Conservation (phyloP, 176 grass and related monocot species). For the Juncus inflexus region DNA sequence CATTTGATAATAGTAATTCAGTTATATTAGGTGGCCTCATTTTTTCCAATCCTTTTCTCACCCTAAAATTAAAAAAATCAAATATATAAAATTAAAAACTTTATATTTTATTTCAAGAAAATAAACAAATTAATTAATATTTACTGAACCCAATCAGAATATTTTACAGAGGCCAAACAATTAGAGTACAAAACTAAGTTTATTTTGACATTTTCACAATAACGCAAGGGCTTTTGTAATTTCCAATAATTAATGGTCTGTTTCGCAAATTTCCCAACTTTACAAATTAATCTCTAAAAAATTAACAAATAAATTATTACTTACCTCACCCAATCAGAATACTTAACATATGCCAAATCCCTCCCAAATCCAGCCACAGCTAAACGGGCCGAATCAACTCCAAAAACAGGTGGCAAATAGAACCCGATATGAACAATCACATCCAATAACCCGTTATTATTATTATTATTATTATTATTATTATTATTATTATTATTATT, state of each 20-base stretch:
- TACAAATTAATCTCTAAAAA: too few species aligned
- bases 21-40: constrained; percentile 68
- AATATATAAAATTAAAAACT: neutral
- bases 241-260: neutral
- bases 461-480: neutral
- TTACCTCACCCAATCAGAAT: constrained; percentile 64
- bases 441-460: constrained; percentile 16
- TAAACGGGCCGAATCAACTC: constrained; percentile 41
- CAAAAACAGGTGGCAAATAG: constrained; percentile 51
- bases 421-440: constrained; percentile 56
- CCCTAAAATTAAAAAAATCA: constrained; percentile 30
- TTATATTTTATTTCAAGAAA: too few species aligned
- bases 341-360: constrained; percentile 55
- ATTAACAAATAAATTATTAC: neutral
- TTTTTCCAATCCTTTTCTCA: constrained; percentile 77
- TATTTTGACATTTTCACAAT: neutral
- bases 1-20: constrained; percentile 69
- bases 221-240: neutral
- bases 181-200: too few species aligned
- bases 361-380: constrained; percentile 58
- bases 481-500: too few species aligned
- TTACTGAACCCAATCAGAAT: too few species aligned
- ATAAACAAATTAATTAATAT: neutral
- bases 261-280: neutral
- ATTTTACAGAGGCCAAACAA: too few species aligned